These are phyloP conservation scores for Tricholoma matsutake DNA, from an alignment of 768 basidiomycete species.

Conservation along the genomic window DNA sequence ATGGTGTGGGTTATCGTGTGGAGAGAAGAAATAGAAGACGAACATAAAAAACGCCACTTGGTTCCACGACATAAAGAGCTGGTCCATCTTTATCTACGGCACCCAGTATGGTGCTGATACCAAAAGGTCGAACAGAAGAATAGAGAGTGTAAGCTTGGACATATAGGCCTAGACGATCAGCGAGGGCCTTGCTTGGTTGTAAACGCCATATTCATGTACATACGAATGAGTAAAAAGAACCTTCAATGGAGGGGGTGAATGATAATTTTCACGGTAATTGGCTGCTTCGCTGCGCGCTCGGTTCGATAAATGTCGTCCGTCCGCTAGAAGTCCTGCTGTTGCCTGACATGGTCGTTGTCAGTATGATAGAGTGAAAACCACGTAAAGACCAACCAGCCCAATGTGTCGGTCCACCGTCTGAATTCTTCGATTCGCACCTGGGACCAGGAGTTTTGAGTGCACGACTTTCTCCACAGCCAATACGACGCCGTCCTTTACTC, in stretches of 20 bases:
- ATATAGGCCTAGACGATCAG: constrained; percentile 84
- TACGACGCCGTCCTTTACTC: constrained; percentile 91
- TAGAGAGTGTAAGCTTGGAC: constrained; percentile 96
- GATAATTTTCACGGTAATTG: constrained; percentile 69
- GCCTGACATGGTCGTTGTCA: constrained; percentile 49
- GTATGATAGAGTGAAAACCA: not conserved
- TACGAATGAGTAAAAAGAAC: constrained; percentile 36
- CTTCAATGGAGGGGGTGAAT: constrained; percentile 74
- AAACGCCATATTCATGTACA: not conserved
- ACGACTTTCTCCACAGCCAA: constrained; percentile 98
- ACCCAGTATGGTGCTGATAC: constrained; percentile 89
- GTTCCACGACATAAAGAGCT: constrained; percentile 86
- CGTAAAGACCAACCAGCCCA: constrained; percentile 62
- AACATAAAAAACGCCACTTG: constrained; percentile 89
- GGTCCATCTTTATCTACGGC: constrained; percentile 89
- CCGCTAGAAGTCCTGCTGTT: constrained; percentile 89
- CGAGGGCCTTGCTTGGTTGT: constrained; percentile 28
- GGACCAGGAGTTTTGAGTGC: constrained; percentile 93
- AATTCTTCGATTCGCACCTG: constrained; percentile 89
- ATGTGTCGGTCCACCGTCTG: constrained; percentile 92
- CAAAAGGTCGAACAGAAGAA: constrained; percentile 96
- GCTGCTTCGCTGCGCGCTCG: constrained; percentile 82
- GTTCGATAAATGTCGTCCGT: constrained; percentile 84
- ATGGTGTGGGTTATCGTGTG: not conserved
- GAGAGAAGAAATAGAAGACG: constrained; percentile 24